A percentile compares a stretch with the other conserved stretches of the same genome.
phyloP scores from a whole-genome alignment of 768 basidiomycete genomes.

The Amanita subjunquillea region DNA sequence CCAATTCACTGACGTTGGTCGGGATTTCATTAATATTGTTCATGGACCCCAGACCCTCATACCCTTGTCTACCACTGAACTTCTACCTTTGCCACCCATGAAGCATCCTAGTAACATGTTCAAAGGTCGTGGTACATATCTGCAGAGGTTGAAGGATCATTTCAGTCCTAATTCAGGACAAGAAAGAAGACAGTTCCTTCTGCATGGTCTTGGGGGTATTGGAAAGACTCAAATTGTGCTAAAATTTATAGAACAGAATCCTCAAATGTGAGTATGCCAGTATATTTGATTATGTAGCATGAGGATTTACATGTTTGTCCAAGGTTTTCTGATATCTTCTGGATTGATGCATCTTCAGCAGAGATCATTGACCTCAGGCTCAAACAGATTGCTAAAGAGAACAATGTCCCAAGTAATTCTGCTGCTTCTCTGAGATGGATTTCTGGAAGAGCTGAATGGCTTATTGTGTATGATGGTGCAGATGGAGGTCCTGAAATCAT shows the following conservation, averaged over 20 bases:
- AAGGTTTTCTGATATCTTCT: conserved; percentile 12
- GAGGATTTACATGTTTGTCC: not conserved
- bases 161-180: not conserved
- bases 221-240: conserved; percentile 5
- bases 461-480: conserved; percentile 13
- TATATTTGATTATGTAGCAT: not conserved
- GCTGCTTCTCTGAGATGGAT: conserved; percentile 8
- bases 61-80: no score
- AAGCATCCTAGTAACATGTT: not conserved
- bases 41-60: no score
- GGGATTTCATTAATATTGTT: no score
- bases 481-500: conserved; percentile 7
- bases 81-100: not conserved
- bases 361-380: conserved; percentile 5
- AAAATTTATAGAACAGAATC: not conserved
- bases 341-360: conserved; percentile 13
- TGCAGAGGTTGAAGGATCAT: conserved; percentile 7
- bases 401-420: not conserved
- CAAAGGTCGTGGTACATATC: conserved; percentile 5
- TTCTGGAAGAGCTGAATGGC: conserved; percentile 6
- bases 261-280: no score
- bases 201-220: conserved; percentile 13
- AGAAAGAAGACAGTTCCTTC: conserved; percentile 7
- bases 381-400: conserved; percentile 6
- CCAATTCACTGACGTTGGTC: no score